A percentile compares a stretch with the other conserved stretches of the same genome.
Evolutionary conservation across 2,329 filamentous ascomycete genomes (phyloP).

Genomic region (Aureobasidium sp.): DNA sequence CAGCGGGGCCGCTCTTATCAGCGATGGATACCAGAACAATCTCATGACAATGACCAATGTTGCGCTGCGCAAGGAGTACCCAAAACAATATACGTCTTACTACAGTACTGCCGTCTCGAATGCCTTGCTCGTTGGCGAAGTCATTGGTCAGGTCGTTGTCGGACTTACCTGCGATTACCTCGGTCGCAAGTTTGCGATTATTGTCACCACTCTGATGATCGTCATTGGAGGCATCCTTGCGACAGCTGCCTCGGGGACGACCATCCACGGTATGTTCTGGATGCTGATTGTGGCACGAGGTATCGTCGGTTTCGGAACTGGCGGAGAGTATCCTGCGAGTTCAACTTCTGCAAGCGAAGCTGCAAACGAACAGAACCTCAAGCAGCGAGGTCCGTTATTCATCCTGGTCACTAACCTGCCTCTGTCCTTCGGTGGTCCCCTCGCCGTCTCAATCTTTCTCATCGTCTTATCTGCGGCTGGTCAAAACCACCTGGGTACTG

Average conservation of each 20-base stretch:
- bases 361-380: constrained; percentile 39
- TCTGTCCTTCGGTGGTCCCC: constrained; percentile 21
- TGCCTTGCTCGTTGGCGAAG: constrained; percentile 34
- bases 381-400: constrained; percentile 24
- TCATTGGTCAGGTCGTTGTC: constrained; percentile 36
- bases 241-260: constrained; percentile 37
- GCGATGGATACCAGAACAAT: constrained; percentile 32
- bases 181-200: constrained; percentile 40
- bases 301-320: constrained; percentile 42
- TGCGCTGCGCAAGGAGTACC: constrained; percentile 24
- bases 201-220: constrained; percentile 41
- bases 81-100: constrained; percentile 18
- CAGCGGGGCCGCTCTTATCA: constrained; percentile 27
- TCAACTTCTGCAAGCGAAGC: constrained; percentile 42
- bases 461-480: constrained; percentile 31
- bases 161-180: constrained; percentile 40
- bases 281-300: constrained; percentile 46
- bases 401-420: constrained; percentile 23
- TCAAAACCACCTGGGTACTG: constrained; percentile 34
- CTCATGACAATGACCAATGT: constrained; percentile 32
- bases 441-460: constrained; percentile 27
- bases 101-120: constrained; percentile 19
- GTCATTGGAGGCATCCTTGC: constrained; percentile 41
- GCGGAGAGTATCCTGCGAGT: constrained; percentile 44
- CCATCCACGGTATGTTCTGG: constrained; percentile 46